Conservation (phyloP, 2,329 filamentous ascomycete species). For the Alternaria alternata region DNA sequence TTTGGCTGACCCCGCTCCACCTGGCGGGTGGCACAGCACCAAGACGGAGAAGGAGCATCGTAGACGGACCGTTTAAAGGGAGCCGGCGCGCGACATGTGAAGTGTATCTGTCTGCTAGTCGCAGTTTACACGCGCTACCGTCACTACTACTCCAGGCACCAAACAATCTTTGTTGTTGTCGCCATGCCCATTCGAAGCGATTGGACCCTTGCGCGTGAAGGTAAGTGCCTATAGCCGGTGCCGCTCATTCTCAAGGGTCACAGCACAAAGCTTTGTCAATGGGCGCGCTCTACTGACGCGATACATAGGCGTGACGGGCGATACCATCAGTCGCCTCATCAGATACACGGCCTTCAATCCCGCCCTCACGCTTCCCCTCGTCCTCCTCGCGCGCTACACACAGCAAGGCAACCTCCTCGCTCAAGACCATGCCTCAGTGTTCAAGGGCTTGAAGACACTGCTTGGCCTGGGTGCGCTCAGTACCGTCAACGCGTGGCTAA, state of each 20-base stretch:
- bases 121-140: neutral
- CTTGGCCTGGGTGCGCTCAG: constrained; percentile 62
- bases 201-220: constrained; percentile 51
- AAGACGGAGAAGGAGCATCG: neutral
- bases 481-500: constrained; percentile 61
- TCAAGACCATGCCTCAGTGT: constrained; percentile 58
- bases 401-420: constrained; percentile 65
- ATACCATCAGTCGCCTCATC: constrained; percentile 66
- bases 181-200: constrained; percentile 50
- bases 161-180: neutral
- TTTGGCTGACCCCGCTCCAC: constrained; percentile 2
- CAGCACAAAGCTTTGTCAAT: neutral
- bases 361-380: constrained; percentile 67
- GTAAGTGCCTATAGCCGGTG: constrained; percentile 26
- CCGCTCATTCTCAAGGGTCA: neutral
- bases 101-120: neutral
- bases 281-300: neutral
- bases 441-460: constrained; percentile 63
- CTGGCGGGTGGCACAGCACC: constrained; percentile 1
- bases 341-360: constrained; percentile 71
- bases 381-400: constrained; percentile 71
- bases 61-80: constrained; percentile 7
- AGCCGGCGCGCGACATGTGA: constrained; percentile 1
- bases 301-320: constrained; percentile 53
- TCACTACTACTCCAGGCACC: neutral